These are phyloP conservation scores for Pisolithus thermaeus DNA, from an alignment of 1,284 basidiomycete species.

Conservation along the genomic window DNA sequence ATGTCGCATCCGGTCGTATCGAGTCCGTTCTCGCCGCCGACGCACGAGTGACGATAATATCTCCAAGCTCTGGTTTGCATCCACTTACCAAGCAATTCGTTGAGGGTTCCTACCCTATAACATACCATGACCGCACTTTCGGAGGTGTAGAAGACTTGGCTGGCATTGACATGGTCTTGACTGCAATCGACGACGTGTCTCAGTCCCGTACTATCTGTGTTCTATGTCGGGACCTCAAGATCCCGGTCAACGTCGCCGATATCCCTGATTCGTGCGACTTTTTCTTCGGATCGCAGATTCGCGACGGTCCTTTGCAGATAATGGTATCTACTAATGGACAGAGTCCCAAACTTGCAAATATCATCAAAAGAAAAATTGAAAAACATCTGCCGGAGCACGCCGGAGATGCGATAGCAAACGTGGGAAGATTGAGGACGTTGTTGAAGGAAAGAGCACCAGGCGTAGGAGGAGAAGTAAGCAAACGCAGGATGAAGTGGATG, in stretches of 20 bases:
- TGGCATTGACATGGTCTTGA: slow-evolving; percentile 86
- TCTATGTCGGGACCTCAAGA: slow-evolving; percentile 61
- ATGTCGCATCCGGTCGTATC: slow-evolving; percentile 76
- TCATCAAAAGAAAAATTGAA: slow-evolving; percentile 74
- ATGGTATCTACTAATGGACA: slow-evolving; percentile 96
- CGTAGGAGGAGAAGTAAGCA: slow-evolving; percentile 68
- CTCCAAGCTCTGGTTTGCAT: slow-evolving; percentile 58
- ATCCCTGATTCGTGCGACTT: slow-evolving; percentile 96
- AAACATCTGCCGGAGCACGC: slow-evolving; percentile 64
- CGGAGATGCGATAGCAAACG: slow-evolving; percentile 76
- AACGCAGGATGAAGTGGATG: slow-evolving; percentile 94
- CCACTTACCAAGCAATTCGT: slow-evolving; percentile 52
- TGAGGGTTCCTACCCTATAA: slow-evolving; percentile 52
- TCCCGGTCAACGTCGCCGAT: slow-evolving; percentile 96
- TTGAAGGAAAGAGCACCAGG: slow-evolving; percentile 73
- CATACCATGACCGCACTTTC: slow-evolving; percentile 69
- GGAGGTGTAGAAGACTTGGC: slow-evolving; percentile 50
- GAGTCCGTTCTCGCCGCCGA: slow-evolving; percentile 63
- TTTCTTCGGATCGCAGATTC: slow-evolving; percentile 94
- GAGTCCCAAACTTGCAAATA: slow-evolving; percentile 86
- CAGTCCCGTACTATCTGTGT: slow-evolving; percentile 69
- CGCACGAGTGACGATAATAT: slow-evolving; percentile 57
- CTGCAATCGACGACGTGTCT: slow-evolving; percentile 84
- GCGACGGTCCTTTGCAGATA: slow-evolving; percentile 87
- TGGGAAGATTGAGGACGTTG: slow-evolving; percentile 66